phyloP scores from a whole-genome alignment of 2,329 filamentous ascomycete genomes.

The Colletotrichum incanum region DNA sequence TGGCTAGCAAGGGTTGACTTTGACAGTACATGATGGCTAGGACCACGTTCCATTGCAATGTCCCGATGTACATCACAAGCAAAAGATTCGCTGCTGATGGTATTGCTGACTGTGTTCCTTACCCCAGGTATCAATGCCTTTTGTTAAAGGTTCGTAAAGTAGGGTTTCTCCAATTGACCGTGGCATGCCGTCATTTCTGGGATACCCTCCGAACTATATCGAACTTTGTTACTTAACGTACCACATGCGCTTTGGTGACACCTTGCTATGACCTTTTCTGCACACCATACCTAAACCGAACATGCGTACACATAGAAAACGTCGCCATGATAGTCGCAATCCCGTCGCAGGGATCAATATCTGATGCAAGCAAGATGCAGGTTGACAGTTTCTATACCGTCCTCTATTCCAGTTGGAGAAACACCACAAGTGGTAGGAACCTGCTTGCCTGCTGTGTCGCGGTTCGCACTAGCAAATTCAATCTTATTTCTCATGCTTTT shows the following conservation, averaged over 20 bases:
- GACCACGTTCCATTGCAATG: neutral
- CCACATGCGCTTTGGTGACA: neutral
- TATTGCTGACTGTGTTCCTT: neutral
- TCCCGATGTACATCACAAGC: constrained; percentile 6
- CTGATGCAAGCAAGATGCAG: too few relatives aligned
- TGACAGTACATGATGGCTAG: neutral
- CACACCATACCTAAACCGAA: neutral
- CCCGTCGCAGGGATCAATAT: too few relatives aligned
- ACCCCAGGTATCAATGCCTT: neutral
- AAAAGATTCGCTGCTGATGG: constrained; percentile 12
- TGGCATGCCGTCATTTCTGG: neutral
- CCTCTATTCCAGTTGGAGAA: neutral
- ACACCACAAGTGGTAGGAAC: neutral
- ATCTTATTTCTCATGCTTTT: neutral
- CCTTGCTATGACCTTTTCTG: too few relatives aligned
- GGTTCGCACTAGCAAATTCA: neutral
- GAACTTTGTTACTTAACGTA: neutral
- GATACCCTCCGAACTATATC: neutral
- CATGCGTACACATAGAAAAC: neutral
- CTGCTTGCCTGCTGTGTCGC: neutral
- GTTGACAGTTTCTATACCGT: neutral
- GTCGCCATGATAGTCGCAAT: too few relatives aligned
- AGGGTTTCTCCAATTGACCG: neutral
- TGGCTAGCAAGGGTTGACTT: neutral
- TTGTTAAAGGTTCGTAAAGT: neutral